Evolutionary conservation across 176 grass and related monocot species (phyloP).

Genomic region (Oropetium thomaeum): DNA sequence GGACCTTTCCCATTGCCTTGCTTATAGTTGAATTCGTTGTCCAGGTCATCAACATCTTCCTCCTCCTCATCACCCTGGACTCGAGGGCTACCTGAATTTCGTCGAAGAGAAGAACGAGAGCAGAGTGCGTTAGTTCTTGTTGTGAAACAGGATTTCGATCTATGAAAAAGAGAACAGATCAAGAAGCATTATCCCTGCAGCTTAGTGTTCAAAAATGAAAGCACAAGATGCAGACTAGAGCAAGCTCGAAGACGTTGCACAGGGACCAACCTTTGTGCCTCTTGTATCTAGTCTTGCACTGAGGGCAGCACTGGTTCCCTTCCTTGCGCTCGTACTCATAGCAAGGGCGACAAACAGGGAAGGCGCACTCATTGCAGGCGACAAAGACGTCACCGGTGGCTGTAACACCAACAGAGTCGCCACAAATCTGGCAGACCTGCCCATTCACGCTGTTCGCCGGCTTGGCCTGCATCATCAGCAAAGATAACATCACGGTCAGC

Average conservation of each 20-base stretch:
- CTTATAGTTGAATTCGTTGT: constrained; percentile 95
- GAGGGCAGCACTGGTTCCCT: constrained; percentile 90
- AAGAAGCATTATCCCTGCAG: neutral
- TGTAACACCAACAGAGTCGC: constrained; percentile 74
- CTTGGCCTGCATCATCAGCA: constrained; percentile 72
- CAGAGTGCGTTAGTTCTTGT: constrained; percentile 2
- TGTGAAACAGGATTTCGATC: neutral
- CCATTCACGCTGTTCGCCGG: constrained; percentile 45
- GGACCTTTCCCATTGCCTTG: constrained; percentile 63
- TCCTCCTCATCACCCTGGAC: constrained; percentile 97
- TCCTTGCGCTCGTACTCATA: constrained; percentile 99
- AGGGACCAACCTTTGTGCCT: constrained; percentile 81
- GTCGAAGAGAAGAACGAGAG: neutral
- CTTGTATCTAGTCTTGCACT: constrained; percentile 99
- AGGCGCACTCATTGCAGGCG: constrained; percentile 98
- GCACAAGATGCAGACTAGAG: neutral
- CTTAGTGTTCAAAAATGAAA: neutral
- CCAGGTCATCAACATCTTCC: constrained; percentile 92
- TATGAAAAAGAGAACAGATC: neutral
- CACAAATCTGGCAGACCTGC: constrained; percentile 94
- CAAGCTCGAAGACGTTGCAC: neutral
- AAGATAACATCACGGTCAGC: constrained; percentile 16
- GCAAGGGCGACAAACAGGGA: constrained; percentile 96
- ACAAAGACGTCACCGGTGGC: constrained; percentile 84
- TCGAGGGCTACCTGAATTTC: constrained; percentile 80